Evolutionary conservation across 306 rosid species (phyloP).

Genomic region (Vigna angularis): DNA sequence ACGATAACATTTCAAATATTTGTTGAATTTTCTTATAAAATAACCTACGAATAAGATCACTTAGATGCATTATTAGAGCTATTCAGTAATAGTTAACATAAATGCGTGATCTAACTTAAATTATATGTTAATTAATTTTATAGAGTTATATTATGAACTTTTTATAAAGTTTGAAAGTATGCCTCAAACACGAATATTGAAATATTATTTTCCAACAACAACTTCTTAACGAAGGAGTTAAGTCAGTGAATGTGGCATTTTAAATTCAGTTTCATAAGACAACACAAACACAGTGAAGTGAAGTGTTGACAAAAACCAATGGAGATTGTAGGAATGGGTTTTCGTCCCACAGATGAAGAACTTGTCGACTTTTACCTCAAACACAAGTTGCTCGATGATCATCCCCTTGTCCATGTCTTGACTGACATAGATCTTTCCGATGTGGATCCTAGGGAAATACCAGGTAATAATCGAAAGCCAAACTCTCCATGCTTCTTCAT

Average conservation of each 20-base stretch:
- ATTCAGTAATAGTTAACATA: no score
- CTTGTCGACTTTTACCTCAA: slow-evolving; percentile 53
- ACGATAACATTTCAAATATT: no score
- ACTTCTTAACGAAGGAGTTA: slow-evolving; percentile 41
- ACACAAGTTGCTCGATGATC: slow-evolving; percentile 33
- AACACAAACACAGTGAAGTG: neutral
- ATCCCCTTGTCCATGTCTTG: slow-evolving; percentile 27
- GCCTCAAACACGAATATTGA: no score
- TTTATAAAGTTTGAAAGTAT: no score
- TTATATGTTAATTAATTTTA: no score
- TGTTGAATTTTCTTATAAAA: no score
- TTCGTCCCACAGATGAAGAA: slow-evolving; percentile 67
- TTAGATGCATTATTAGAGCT: no score
- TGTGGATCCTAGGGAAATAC: slow-evolving; percentile 60
- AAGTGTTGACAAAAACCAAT: neutral
- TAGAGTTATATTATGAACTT: no score
- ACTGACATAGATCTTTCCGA: slow-evolving; percentile 50
- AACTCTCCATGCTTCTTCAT: neutral
- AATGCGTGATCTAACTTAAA: no score
- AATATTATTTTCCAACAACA: neutral
- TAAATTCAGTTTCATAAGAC: neutral
- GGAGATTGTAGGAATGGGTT: slow-evolving; percentile 54
- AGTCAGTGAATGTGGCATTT: neutral
- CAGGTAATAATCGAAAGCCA: slow-evolving; percentile 34
- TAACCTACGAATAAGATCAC: no score